Conservation (phyloP, 495 filamentous ascomycete genomes). For the Friedmanniomyces simplex region DNA sequence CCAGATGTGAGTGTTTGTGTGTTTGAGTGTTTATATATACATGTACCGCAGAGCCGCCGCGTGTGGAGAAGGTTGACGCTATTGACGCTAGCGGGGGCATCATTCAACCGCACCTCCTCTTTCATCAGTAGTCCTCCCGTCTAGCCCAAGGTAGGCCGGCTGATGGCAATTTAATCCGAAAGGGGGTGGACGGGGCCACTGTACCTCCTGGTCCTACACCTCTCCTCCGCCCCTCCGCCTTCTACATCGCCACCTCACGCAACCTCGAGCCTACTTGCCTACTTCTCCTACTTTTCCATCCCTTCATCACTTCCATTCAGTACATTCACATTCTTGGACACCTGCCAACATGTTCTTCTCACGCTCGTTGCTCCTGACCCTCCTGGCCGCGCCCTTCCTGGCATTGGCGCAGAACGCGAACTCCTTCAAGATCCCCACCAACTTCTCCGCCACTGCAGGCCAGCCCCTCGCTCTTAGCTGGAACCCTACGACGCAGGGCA, state of each 20-base stretch:
- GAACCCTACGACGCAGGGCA: slow-evolving; percentile 43
- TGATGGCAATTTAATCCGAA: background rate
- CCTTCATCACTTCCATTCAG: background rate
- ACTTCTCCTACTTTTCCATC: background rate
- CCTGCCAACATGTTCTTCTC: background rate
- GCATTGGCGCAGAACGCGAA: slow-evolving; percentile 30
- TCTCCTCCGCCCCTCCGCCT: background rate
- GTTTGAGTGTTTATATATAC: too few species aligned
- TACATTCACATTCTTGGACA: slow-evolving; percentile 1
- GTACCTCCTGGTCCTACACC: background rate
- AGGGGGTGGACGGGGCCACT: too few species aligned
- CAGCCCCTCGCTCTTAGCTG: slow-evolving; percentile 43
- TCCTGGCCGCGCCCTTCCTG: slow-evolving; percentile 13
- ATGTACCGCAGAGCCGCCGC: too few species aligned
- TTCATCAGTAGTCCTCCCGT: too few species aligned
- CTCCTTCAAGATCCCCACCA: slow-evolving; percentile 43
- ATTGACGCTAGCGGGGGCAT: too few species aligned
- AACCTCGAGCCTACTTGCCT: background rate
- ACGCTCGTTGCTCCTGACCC: slow-evolving; percentile 10
- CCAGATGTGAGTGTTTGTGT: too few species aligned
- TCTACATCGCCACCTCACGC: background rate
- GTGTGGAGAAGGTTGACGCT: too few species aligned
- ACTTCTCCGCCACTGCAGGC: slow-evolving; percentile 41
- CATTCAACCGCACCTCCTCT: too few species aligned
- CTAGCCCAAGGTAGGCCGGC: too few species aligned